Evolutionary conservation across 208 protist genomes (phyloP), one percentile per base, ranked within the genome.

Genomic region (Lotmaria passim): DNA sequence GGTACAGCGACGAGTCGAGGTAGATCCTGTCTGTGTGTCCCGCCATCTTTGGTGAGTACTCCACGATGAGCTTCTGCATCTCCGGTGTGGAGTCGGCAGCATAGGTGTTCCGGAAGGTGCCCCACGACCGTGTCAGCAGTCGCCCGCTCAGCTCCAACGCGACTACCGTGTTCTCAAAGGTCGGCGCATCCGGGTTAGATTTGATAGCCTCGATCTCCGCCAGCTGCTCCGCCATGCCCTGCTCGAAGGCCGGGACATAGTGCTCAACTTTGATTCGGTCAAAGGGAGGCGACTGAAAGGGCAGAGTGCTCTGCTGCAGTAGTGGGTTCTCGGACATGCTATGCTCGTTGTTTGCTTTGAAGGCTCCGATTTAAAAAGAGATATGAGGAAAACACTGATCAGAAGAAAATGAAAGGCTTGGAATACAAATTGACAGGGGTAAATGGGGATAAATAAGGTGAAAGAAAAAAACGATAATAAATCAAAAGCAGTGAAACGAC

Each of bases 131-230:
- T 8, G 26, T n/a, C 6, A 90, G 74, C 36, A 61, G 36, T 15
- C 15, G 39, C 2, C 84, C 80, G 38, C 73, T 85, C n/a, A n/a
- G 14, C 62, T 90, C 85, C 1, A 90, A 67, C 7, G 74, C 69
- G 23, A 70, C 67, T 21, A 90, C 67, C 4, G 85, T 90, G 79
- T 90, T 90, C 14, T 67, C 73, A 31, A 90, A 87, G 17, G 85
- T 83, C 12, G 85, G 67, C 1, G 74, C 36, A 10, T 62, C 51
- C 7, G 67, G 11, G 58, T 44, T 61, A n/a, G 46, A 19, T 48
- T 66, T 65, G 68, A 73, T 73, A 31, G 56, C 60, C 21, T 48
- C 53, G 24, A 90, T 71, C 69, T 90, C 85, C 39, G 73, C 61
- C 21, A 79, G 34, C 48, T 87, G 81, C 67, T 83, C 64, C 47